A percentile compares a stretch with the other conserved stretches of the same genome.
phyloP scores from a whole-genome alignment of 352 stramenopile species.

The Pythium vanterpoolii region DNA sequence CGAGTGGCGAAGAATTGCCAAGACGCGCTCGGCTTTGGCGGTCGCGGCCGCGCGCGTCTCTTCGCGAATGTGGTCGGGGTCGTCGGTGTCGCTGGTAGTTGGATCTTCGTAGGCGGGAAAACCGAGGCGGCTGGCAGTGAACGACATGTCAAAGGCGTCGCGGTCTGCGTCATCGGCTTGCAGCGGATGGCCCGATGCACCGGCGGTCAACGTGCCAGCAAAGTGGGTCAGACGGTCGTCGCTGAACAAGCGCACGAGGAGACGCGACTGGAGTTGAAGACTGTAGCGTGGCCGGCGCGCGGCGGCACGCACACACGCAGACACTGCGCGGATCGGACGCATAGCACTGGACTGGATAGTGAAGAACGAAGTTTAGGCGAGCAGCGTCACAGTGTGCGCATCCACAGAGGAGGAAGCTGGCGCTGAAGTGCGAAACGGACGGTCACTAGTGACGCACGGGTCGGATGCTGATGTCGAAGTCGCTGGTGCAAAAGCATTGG shows the following conservation, averaged over 20 bases:
- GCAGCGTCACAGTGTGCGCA: no score
- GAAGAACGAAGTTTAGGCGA: background rate
- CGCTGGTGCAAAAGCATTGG: constrained; percentile 20
- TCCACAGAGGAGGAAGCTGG: background rate
- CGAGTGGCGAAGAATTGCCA: constrained; percentile 74
- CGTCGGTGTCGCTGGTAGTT: constrained; percentile 23
- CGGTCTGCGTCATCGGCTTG: constrained; percentile 19
- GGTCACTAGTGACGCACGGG: background rate
- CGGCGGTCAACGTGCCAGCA: constrained; percentile 21
- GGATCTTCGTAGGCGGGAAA: constrained; percentile 63
- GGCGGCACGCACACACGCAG: constrained; percentile 8
- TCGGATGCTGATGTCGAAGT: constrained; percentile 24
- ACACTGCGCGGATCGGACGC: constrained; percentile 10
- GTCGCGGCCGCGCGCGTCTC: constrained; percentile 62
- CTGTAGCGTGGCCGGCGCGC: constrained; percentile 3
- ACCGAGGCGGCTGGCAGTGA: constrained; percentile 69
- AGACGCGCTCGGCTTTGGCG: constrained; percentile 70
- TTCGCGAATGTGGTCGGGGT: constrained; percentile 55
- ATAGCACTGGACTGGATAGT: background rate
- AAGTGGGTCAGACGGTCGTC: constrained; percentile 10
- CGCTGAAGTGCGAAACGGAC: no score
- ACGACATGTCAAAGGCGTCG: constrained; percentile 51
- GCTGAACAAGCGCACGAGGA: constrained; percentile 44
- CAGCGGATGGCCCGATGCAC: constrained; percentile 26
- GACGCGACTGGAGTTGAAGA: constrained; percentile 11